Base-by-base conservation (phyloP, 176 grass and related monocot genomes). In the Microstegium vimineum region DNA sequence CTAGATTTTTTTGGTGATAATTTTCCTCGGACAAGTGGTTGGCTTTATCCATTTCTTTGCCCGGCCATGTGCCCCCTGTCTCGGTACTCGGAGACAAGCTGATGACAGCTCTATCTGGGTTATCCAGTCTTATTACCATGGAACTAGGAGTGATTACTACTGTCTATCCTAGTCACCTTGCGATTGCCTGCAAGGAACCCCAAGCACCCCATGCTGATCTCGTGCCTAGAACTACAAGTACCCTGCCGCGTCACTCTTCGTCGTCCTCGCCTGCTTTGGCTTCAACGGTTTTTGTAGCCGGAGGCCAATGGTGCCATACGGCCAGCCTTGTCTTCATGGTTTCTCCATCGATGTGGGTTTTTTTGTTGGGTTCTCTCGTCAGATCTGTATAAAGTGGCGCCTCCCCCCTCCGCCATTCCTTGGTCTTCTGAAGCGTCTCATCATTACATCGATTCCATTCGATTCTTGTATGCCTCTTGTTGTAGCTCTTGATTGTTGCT, bases 381-480 rank as follows among this genome's bases (percentile, higher is more conserved):
- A 56, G 77, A 89, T 89, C 87, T 77, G 77, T 34, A 81, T 85
- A 85, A 81, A 86, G 81, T 17, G 72, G 15, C 34, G 1, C 83
- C 5, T 62, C 0, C 27, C 32, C 52, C 14, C 23, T 75, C 62
- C 62, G 10, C 23, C 31, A 46, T 28, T 77, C 34, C 63, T 34
- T 6, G 33, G 62, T 61, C 33, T 59, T 76, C 25, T 37, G 23
- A 56, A 71, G 52, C 63, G n/a, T 84, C 40, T 16, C 57, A 57
- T 16, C 57, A 57, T 61, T 47, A 57, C 22, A 59, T 59, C 54
- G 26, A 41, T 73, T 40, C 41, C 16, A 46, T 70, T 56, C 5
- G 27, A 73, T 90, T 83, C 66, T 38, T 59, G 72, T 86, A 86
- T 59, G 37, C n/a, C 35, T 67, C 41, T 59, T 20, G 4, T 10